Conservation (phyloP, 2,329 filamentous ascomycete species). For the Colletotrichum coccodes region DNA sequence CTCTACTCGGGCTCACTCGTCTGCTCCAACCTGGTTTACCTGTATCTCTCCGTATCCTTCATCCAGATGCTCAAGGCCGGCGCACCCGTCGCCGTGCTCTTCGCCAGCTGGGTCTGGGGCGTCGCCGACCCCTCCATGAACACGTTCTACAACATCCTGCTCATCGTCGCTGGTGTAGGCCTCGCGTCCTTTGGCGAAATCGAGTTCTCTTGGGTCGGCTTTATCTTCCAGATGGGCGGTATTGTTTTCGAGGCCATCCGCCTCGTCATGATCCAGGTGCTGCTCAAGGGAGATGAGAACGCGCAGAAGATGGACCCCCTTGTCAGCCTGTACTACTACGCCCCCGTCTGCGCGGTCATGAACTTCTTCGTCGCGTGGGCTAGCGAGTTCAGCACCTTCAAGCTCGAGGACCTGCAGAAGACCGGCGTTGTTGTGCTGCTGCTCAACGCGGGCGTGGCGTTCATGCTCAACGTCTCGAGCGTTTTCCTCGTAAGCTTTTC, state of each 20-base stretch:
- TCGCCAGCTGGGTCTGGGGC: slow-evolving; percentile 71
- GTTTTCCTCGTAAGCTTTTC: slow-evolving; percentile 81
- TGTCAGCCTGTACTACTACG: slow-evolving; percentile 90
- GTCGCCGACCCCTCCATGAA: slow-evolving; percentile 57
- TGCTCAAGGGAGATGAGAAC: slow-evolving; percentile 76
- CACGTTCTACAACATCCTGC: slow-evolving; percentile 58
- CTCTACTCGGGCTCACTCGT: slow-evolving; percentile 74
- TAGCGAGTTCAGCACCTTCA: slow-evolving; percentile 74
- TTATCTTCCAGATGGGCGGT: slow-evolving; percentile 77
- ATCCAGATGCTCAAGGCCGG: slow-evolving; percentile 79
- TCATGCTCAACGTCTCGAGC: slow-evolving; percentile 83
- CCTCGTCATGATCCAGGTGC: slow-evolving; percentile 85
- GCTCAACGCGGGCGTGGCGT: slow-evolving; percentile 81
- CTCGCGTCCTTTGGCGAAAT: slow-evolving; percentile 72
- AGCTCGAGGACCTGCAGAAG: slow-evolving; percentile 71
- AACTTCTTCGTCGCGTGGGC: slow-evolving; percentile 77
- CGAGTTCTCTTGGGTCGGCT: slow-evolving; percentile 72
- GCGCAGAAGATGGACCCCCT: slow-evolving; percentile 85
- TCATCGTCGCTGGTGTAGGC: slow-evolving; percentile 63
- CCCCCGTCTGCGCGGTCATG: slow-evolving; percentile 84
- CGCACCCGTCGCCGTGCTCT: slow-evolving; percentile 73
- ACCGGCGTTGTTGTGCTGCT: slow-evolving; percentile 74
- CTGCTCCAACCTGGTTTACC: slow-evolving; percentile 74
- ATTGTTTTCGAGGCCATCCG: slow-evolving; percentile 85
- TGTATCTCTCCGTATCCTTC: slow-evolving; percentile 74